Percentiles rank a stretch among this genome's conserved stretches.
phyloP scores from a whole-genome alignment of 306 rosid species.

The Boehmeria nivea region DNA sequence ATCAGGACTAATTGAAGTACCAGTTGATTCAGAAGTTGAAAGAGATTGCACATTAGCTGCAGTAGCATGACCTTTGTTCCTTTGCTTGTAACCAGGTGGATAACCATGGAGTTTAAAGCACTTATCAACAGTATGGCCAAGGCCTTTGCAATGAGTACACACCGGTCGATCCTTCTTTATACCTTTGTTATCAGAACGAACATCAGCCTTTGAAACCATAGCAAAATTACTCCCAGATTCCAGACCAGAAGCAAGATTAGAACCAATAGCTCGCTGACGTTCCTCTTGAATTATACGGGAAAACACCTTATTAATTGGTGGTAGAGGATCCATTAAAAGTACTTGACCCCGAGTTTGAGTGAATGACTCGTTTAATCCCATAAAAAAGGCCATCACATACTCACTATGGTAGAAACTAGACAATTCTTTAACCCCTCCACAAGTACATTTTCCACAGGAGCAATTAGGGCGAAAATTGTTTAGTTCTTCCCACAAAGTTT shows the following conservation, averaged over 20 bases:
- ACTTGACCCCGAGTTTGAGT: too few species aligned
- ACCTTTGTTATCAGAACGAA: background rate
- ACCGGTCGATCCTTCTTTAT: background rate
- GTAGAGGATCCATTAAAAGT: background rate
- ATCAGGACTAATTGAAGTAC: too few species aligned
- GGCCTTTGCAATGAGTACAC: background rate
- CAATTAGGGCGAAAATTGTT: background rate
- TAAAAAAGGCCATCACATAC: background rate
- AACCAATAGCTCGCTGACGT: background rate
- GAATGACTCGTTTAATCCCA: background rate
- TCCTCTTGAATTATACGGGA: background rate
- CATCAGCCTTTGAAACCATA: background rate
- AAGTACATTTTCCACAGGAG: background rate
- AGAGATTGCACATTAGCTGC: background rate
- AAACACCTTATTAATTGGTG: background rate
- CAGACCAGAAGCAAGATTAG: background rate
- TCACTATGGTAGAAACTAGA: background rate
- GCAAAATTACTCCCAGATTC: too few species aligned
- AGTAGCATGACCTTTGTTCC: too few species aligned
- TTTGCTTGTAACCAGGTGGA: background rate
- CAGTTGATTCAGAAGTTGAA: background rate
- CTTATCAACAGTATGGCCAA: background rate
- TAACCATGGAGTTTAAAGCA: background rate
- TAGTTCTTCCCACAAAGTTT: background rate
- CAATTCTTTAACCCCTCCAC: too few species aligned